Evolutionary conservation across 1,139 yeast genomes (phyloP).

Genomic region (Kodamaea ohmeri): DNA sequence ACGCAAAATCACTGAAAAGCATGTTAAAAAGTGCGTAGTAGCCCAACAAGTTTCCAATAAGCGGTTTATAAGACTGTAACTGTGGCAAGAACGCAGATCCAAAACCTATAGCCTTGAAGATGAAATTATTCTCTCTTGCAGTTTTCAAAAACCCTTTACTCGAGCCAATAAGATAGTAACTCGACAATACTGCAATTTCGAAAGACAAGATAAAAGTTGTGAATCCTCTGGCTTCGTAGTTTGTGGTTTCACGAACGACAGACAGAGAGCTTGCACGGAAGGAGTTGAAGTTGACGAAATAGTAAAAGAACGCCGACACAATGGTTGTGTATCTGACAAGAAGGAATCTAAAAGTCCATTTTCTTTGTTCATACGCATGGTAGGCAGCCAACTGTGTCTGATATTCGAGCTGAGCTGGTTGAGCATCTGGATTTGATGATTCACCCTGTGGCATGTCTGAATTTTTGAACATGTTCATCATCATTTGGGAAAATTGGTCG

Average conservation of each 20-base stretch:
- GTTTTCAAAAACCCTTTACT: slow-evolving; percentile 25
- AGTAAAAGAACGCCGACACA: slow-evolving; percentile 35
- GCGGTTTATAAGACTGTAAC: slow-evolving; percentile 28
- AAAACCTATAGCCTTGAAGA: slow-evolving; percentile 32
- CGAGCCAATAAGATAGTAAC: slow-evolving; percentile 32
- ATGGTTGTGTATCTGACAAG: slow-evolving; percentile 29
- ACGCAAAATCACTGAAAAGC: slow-evolving; percentile 37
- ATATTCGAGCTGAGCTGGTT: slow-evolving; percentile 27
- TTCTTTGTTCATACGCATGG: slow-evolving; percentile 32
- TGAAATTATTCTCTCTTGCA: slow-evolving; percentile 26
- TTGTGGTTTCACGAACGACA: slow-evolving; percentile 25
- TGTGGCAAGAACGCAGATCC: slow-evolving; percentile 40
- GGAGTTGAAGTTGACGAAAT: slow-evolving; percentile 23
- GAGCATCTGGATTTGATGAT: slow-evolving; percentile 8
- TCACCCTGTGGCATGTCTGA: slow-evolving; percentile 15
- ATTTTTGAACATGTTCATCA: slow-evolving; percentile 23
- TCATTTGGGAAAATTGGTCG: slow-evolving; percentile 35
- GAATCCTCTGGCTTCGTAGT: slow-evolving; percentile 22
- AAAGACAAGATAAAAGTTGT: slow-evolving; percentile 30
- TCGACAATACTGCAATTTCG: slow-evolving; percentile 36
- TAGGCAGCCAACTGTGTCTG: slow-evolving; percentile 31
- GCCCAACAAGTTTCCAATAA: slow-evolving; percentile 29
- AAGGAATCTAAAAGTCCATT: slow-evolving; percentile 34
- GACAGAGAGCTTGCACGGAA: slow-evolving; percentile 34
- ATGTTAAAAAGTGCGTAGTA: slow-evolving; percentile 41